phyloP scores from a whole-genome alignment of 2,329 filamentous ascomycete genomes.

The Calonectria fujianensis region DNA sequence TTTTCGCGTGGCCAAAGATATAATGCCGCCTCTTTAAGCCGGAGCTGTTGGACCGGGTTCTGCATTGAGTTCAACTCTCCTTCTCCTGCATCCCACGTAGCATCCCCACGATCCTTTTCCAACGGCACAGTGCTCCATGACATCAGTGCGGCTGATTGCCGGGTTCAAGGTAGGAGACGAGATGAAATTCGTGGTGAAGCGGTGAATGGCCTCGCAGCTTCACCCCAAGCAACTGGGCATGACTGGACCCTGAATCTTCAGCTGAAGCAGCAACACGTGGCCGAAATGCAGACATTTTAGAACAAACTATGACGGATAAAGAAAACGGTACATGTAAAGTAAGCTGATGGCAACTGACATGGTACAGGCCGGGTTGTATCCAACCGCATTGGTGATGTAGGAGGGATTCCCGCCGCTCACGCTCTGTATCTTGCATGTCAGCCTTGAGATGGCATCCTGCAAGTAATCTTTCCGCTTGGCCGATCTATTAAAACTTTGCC shows the following conservation, averaged over 20 bases:
- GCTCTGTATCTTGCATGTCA: not conserved
- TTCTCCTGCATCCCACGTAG: not conserved
- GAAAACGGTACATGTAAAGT: no score
- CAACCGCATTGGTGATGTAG: not conserved
- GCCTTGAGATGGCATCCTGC: not conserved
- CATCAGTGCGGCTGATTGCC: not conserved
- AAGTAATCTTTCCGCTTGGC: not conserved
- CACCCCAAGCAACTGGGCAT: not conserved
- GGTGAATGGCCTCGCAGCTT: not conserved
- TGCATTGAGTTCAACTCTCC: not conserved
- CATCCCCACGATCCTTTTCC: not conserved
- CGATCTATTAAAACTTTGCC: not conserved
- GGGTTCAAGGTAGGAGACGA: slow-evolving; percentile 1
- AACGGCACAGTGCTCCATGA: not conserved
- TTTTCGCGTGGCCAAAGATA: not conserved
- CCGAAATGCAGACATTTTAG: not conserved
- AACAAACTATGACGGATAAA: not conserved
- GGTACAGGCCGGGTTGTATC: not conserved
- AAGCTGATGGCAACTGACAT: not conserved
- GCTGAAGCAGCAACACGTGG: not conserved
- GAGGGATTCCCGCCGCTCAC: not conserved
- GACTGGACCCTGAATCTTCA: not conserved
- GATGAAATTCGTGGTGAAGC: not conserved
- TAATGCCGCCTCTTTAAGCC: not conserved
- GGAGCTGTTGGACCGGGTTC: not conserved